A percentile compares a stretch with the other conserved stretches of the same genome.
These are phyloP conservation scores for Xylaria castorea DNA, from an alignment of 495 filamentous ascomycete genomes.

Conservation along the genomic window DNA sequence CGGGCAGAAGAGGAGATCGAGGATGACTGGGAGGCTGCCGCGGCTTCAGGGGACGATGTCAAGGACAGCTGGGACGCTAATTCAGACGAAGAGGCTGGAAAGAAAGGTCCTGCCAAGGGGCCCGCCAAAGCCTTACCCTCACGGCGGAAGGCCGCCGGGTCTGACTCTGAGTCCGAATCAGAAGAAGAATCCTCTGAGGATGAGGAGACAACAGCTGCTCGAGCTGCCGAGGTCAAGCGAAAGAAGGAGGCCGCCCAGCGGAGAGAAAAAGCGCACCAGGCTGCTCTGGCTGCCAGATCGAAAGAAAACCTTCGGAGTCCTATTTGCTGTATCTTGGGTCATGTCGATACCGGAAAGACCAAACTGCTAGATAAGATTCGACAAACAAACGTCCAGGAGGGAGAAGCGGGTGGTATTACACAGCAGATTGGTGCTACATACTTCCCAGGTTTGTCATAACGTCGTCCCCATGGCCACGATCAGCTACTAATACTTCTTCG, in stretches of 20 bases:
- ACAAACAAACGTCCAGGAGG: conserved; percentile 98
- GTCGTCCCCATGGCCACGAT: neutral
- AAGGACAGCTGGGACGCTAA: conserved; percentile 97
- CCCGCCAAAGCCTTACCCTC: conserved; percentile 45
- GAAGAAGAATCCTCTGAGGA: conserved; percentile 68
- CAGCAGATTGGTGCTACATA: conserved; percentile 99
- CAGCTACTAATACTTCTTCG: conserved; percentile 2
- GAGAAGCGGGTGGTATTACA: conserved; percentile 99
- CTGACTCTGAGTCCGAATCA: conserved; percentile 47
- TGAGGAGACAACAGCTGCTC: conserved; percentile 71
- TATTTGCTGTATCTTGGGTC: conserved; percentile 99
- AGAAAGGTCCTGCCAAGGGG: conserved; percentile 33
- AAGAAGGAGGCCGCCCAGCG: conserved; percentile 93
- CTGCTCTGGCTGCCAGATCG: conserved; percentile 88
- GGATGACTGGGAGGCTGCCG: conserved; percentile 90
- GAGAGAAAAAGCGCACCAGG: conserved; percentile 86
- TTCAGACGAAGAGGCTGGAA: conserved; percentile 73
- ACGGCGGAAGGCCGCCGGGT: conserved; percentile 49
- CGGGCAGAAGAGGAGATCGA: conserved; percentile 63
- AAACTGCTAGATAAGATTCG: conserved; percentile 98
- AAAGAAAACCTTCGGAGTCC: conserved; percentile 95
- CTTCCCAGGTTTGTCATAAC: conserved; percentile 66
- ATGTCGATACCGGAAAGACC: conserved; percentile 99
- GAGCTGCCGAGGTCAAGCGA: conserved; percentile 70
- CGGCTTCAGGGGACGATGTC: conserved; percentile 74